These are phyloP conservation scores for Davidsoniella virescens DNA, from an alignment of 2,329 filamentous ascomycete genomes.

Conservation along the genomic window DNA sequence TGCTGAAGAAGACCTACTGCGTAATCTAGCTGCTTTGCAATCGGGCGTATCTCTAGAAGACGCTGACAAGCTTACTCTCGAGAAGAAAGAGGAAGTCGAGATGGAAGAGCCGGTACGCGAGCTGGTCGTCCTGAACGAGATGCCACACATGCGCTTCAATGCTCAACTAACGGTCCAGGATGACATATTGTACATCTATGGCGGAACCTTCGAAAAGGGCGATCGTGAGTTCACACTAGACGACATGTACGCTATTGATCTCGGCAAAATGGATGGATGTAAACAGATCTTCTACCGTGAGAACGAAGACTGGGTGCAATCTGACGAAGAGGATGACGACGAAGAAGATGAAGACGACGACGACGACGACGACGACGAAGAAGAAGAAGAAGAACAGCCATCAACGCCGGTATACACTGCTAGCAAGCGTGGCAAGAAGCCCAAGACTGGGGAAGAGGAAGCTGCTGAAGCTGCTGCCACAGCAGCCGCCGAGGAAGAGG, in stretches of 20 bases:
- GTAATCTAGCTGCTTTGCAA: slow-evolving; percentile 73
- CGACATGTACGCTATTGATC: slow-evolving; percentile 79
- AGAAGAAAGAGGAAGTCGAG: slow-evolving; percentile 25
- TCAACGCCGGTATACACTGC: slow-evolving; percentile 30
- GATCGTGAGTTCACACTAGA: slow-evolving; percentile 93
- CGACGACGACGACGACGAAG: slow-evolving; percentile 33
- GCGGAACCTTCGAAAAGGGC: slow-evolving; percentile 87
- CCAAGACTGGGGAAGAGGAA: slow-evolving; percentile 25
- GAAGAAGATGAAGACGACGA: slow-evolving; percentile 39
- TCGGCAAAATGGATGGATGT: slow-evolving; percentile 89
- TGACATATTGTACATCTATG: slow-evolving; percentile 84
- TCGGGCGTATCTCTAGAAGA: slow-evolving; percentile 49
- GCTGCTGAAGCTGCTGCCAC: slow-evolving; percentile 21
- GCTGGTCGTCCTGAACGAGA: slow-evolving; percentile 56
- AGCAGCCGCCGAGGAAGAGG: slow-evolving; percentile 27
- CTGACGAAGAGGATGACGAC: slow-evolving; percentile 44
- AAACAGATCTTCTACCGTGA: slow-evolving; percentile 80
- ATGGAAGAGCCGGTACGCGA: slow-evolving; percentile 40
- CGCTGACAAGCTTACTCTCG: slow-evolving; percentile 31
- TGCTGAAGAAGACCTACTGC: slow-evolving; percentile 77
- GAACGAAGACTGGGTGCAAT: slow-evolving; percentile 63
- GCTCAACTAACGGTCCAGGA: slow-evolving; percentile 80
- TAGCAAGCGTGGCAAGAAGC: slow-evolving; percentile 42
- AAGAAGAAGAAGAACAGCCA: slow-evolving; percentile 32
- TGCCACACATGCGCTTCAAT: slow-evolving; percentile 84